Percentiles rank a stretch among this genome's conserved stretches.
These are phyloP conservation scores for Stramenopiles sp. DNA, from an alignment of 352 stramenopile species.

Conservation along the genomic window DNA sequence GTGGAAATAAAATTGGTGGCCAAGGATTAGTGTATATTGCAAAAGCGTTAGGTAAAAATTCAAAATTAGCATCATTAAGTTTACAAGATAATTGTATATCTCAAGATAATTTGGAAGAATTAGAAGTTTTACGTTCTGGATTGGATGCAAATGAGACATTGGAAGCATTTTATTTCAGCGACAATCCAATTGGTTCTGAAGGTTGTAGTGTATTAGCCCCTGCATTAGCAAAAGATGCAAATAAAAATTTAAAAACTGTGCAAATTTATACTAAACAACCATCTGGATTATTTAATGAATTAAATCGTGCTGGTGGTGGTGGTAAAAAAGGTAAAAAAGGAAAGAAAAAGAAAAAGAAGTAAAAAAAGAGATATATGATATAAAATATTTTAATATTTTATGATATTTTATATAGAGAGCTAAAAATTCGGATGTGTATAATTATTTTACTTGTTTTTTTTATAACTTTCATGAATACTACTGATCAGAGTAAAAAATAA, in stretches of 20 bases:
- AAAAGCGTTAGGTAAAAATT: constrained; percentile 39
- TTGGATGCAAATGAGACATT: not conserved
- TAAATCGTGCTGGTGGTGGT: not conserved
- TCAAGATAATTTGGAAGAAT: not conserved
- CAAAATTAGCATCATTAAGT: not conserved
- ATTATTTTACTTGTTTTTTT: no score
- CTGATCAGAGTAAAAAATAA: no score
- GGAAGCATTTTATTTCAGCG: not conserved
- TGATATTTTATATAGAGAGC: no score
- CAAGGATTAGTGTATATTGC: constrained; percentile 33
- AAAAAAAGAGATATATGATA: no score
- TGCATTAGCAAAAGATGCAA: not conserved
- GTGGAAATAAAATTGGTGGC: constrained; percentile 42
- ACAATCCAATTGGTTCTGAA: not conserved
- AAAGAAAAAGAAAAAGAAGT: not conserved
- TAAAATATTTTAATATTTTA: no score
- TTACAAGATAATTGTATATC: constrained; percentile 1
- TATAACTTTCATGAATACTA: no score
- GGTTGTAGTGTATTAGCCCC: not conserved
- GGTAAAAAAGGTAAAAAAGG: not conserved
- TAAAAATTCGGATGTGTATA: no score
- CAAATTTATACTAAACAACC: not conserved
- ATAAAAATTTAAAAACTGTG: not conserved
- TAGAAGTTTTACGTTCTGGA: not conserved
- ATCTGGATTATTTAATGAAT: not conserved